These are phyloP conservation scores for Urtica urens DNA, from an alignment of 306 rosid species.

Conservation along the genomic window DNA sequence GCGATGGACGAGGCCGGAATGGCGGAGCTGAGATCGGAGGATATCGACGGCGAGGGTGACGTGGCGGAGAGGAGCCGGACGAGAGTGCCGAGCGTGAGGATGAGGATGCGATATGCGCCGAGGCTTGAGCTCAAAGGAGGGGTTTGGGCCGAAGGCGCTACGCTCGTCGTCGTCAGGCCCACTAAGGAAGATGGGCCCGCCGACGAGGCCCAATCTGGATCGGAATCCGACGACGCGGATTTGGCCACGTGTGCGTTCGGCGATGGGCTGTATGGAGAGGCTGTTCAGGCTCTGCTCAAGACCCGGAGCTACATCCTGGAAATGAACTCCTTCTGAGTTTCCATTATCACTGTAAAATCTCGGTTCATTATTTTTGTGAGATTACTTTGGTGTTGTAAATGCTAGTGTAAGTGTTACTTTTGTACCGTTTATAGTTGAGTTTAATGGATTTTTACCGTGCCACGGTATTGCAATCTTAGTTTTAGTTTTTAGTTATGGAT, in stretches of 20 bases:
- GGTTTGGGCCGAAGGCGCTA: slow-evolving; percentile 26
- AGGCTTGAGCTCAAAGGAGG: slow-evolving; percentile 23
- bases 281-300: slow-evolving; percentile 24
- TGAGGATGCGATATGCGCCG: slow-evolving; percentile 31
- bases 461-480: too few relatives aligned
- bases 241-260: slow-evolving; percentile 23
- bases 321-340: slow-evolving; percentile 32
- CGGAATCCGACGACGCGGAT: slow-evolving; percentile 21
- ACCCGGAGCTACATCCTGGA: slow-evolving; percentile 23
- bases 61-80: slow-evolving; percentile 20
- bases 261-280: slow-evolving; percentile 25
- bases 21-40: slow-evolving; percentile 14
- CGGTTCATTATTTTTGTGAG: too few relatives aligned
- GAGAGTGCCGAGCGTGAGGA: slow-evolving; percentile 32
- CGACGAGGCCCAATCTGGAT: neutral
- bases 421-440: too few relatives aligned
- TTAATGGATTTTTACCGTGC: too few relatives aligned
- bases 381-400: too few relatives aligned
- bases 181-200: neutral
- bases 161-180: slow-evolving; percentile 39
- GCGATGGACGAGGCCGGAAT: slow-evolving; percentile 25
- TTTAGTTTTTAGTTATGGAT: too few relatives aligned
- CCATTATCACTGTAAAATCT: too few relatives aligned
- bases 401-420: too few relatives aligned
- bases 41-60: neutral